Percentiles rank a stretch among this genome's conserved stretches.
Conservation (phyloP, 495 filamentous ascomycete genomes). For the Astrocystis sublimbata region DNA sequence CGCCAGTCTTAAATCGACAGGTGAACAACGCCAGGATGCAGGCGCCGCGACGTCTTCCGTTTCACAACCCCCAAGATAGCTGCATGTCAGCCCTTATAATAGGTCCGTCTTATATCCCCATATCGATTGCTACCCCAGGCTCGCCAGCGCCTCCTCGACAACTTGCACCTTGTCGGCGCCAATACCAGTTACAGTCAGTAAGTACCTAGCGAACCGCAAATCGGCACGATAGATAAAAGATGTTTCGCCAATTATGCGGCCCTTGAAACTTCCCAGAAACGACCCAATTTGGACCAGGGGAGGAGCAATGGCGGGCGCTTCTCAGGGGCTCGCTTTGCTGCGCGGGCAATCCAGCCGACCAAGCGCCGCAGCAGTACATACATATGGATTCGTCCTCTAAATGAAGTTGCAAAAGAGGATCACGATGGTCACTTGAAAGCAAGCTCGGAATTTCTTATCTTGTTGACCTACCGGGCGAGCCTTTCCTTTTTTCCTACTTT, state of each 20-base stretch:
- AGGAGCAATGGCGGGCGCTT: conserved; percentile 11
- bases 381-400: background rate
- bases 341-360: background rate
- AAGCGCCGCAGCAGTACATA: background rate
- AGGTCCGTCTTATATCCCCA: background rate
- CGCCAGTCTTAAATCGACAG: conserved; percentile 12
- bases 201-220: conserved; percentile 5
- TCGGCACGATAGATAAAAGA: conserved; percentile 18
- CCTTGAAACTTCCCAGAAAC: conserved; percentile 30
- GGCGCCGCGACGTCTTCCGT: conserved; percentile 9
- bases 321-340: conserved; percentile 8
- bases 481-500: conserved; percentile 1
- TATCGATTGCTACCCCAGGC: no score
- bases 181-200: no score
- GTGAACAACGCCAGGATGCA: background rate
- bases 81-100: background rate
- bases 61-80: conserved; percentile 2
- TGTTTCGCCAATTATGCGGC: conserved; percentile 21
- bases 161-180: background rate
- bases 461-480: conserved; percentile 9
- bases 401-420: background rate
- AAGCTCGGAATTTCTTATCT: background rate
- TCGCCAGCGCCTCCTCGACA: background rate
- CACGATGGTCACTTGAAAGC: background rate
- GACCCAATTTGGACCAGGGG: conserved; percentile 22